These are phyloP conservation scores for Leptographium galeiforme DNA, from an alignment of 2,329 filamentous ascomycete species.

Conservation along the genomic window DNA sequence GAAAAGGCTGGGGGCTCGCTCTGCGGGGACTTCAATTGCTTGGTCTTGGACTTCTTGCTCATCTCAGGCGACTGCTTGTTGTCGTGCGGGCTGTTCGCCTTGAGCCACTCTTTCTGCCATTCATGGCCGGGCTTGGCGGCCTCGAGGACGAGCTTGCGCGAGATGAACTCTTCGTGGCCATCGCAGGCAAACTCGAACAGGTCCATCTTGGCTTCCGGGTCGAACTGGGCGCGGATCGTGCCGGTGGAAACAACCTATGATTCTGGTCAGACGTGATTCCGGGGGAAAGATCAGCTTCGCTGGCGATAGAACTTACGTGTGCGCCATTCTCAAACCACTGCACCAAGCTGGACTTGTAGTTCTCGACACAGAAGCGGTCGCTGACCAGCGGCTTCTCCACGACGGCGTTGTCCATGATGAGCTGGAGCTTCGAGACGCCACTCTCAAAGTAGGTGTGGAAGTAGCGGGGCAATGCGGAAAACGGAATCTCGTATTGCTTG, in stretches of 20 bases:
- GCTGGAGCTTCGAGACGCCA: constrained; percentile 72
- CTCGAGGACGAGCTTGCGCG: constrained; percentile 50
- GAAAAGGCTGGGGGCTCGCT: constrained; percentile 46
- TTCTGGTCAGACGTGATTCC: too few relatives aligned
- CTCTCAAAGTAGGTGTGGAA: constrained; percentile 83
- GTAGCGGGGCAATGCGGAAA: constrained; percentile 70
- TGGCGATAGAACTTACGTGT: constrained; percentile 45
- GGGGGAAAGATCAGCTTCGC: neutral
- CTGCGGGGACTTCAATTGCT: constrained; percentile 45
- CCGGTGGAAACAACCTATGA: constrained; percentile 63
- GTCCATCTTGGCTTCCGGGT: constrained; percentile 67
- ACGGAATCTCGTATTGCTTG: constrained; percentile 80
- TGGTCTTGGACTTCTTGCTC: constrained; percentile 51
- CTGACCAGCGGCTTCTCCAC: constrained; percentile 42
- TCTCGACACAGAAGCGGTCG: constrained; percentile 62
- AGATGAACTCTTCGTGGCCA: constrained; percentile 71
- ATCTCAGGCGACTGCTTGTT: constrained; percentile 49
- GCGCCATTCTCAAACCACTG: constrained; percentile 81
- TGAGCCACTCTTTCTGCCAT: constrained; percentile 54
- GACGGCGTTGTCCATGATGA: constrained; percentile 60
- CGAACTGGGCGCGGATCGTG: constrained; percentile 65
- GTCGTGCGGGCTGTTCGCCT: constrained; percentile 38
- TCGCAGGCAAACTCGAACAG: constrained; percentile 69
- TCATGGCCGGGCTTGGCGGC: constrained; percentile 47
- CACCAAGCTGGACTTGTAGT: constrained; percentile 63